A percentile compares a stretch with the other conserved stretches of the same genome.
Evolutionary conservation across 2,329 filamentous ascomycete genomes (phyloP).

Genomic region (Claviceps fusiformis): DNA sequence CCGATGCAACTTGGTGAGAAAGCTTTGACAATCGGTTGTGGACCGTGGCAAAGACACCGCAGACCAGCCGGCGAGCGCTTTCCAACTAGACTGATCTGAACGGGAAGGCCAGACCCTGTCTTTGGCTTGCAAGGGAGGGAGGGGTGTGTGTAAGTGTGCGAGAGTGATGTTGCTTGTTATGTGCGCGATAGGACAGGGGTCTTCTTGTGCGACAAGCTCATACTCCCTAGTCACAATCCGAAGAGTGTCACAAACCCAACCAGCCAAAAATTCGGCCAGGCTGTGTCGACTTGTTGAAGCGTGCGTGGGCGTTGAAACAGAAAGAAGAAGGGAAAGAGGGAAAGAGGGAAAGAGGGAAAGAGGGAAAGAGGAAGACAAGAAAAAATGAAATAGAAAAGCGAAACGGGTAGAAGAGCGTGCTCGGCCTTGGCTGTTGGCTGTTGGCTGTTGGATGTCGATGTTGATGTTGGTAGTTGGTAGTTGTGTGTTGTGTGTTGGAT

Average conservation of each 20-base stretch:
- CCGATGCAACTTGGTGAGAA: slow-evolving; percentile 1
- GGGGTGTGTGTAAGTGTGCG: not conserved
- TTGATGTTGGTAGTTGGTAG: not conserved
- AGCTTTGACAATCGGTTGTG: not conserved
- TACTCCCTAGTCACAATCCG: not conserved
- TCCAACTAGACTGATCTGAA: not conserved
- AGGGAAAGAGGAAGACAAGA: not conserved
- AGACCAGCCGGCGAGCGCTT: not conserved
- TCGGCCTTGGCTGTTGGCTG: no score
- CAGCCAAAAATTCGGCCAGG: not conserved
- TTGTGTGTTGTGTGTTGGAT: not conserved
- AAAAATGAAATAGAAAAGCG: no score
- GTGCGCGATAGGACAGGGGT: not conserved
- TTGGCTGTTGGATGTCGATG: no score
- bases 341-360: not conserved
- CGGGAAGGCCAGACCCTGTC: not conserved
- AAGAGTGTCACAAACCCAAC: not conserved
- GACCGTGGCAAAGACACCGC: not conserved
- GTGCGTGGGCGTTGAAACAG: not conserved
- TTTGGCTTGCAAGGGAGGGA: not conserved
- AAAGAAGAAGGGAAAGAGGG: not conserved
- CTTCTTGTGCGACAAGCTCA: not conserved
- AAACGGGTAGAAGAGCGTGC: not conserved
- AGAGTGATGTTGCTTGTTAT: not conserved
- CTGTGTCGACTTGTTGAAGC: not conserved